A percentile compares a stretch with the other conserved stretches of the same genome.
Conservation (phyloP, 2,329 filamentous ascomycete species). For the Diaporthe helianthi region DNA sequence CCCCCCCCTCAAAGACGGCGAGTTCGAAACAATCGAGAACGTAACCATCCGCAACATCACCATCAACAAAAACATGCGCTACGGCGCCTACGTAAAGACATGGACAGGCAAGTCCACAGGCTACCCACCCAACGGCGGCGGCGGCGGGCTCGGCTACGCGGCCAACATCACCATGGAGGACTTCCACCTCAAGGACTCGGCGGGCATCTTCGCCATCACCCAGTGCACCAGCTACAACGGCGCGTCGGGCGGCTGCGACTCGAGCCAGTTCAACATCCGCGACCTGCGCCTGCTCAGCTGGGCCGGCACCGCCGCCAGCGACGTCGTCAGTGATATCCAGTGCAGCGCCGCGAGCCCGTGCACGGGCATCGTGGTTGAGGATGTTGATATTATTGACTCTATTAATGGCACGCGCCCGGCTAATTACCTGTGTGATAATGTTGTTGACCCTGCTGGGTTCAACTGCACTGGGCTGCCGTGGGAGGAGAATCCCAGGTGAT, state of each 20-base stretch:
- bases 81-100: slow-evolving; percentile 35
- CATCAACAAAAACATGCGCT: slow-evolving; percentile 43
- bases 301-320: slow-evolving; percentile 33
- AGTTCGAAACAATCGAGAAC: slow-evolving; percentile 33
- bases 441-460: slow-evolving; percentile 29
- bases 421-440: slow-evolving; percentile 33
- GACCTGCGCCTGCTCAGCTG: slow-evolving; percentile 35
- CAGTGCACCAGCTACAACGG: slow-evolving; percentile 38
- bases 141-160: slow-evolving; percentile 35
- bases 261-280: slow-evolving; percentile 37
- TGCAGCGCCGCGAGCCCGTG: slow-evolving; percentile 34
- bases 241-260: slow-evolving; percentile 36
- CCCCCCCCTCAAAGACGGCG: background rate
- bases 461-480: slow-evolving; percentile 33
- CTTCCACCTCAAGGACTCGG: slow-evolving; percentile 36
- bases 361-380: slow-evolving; percentile 27
- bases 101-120: slow-evolving; percentile 32
- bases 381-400: slow-evolving; percentile 24
- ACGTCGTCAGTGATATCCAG: slow-evolving; percentile 32
- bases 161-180: slow-evolving; percentile 38
- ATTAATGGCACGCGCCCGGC: slow-evolving; percentile 29
- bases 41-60: slow-evolving; percentile 45
- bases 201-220: slow-evolving; percentile 34
- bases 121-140: slow-evolving; percentile 34
- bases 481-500: slow-evolving; percentile 32